These are phyloP conservation scores for Backusella parvicylindrica DNA, from an alignment of 192 early-diverging fungal genomes.

Conservation along the genomic window DNA sequence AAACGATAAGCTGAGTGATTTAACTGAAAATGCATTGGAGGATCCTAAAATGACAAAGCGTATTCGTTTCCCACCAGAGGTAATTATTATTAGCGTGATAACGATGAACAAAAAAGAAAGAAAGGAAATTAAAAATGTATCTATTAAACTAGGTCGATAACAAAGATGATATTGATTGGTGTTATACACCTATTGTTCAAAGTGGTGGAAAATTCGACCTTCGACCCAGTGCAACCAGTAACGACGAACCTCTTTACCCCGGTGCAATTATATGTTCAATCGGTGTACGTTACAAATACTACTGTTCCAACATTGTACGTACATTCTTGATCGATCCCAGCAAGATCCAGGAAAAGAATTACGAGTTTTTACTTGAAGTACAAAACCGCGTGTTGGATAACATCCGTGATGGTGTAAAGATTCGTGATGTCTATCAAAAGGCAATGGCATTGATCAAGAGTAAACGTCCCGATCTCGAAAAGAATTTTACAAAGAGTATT, in stretches of 20 bases:
- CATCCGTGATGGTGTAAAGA: constrained; percentile 71
- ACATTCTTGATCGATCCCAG: constrained; percentile 93
- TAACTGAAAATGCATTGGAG: constrained; percentile 64
- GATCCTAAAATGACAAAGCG: constrained; percentile 62
- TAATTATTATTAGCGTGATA: constrained; percentile 29
- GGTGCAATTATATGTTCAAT: constrained; percentile 92
- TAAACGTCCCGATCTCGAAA: constrained; percentile 82
- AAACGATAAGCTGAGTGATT: constrained; percentile 76
- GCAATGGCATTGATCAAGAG: constrained; percentile 66
- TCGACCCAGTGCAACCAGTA: constrained; percentile 72
- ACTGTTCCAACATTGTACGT: constrained; percentile 91
- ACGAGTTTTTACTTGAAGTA: constrained; percentile 84
- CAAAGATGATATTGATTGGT: constrained; percentile 78
- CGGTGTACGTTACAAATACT: constrained; percentile 91
- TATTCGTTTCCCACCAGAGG: constrained; percentile 66
- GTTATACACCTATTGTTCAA: constrained; percentile 92
- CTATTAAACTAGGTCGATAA: constrained; percentile 54
- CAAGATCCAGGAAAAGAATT: constrained; percentile 89
- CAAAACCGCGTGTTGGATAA: constrained; percentile 70
- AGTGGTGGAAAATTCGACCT: constrained; percentile 94
- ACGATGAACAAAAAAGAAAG: not conserved
- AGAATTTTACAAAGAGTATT: constrained; percentile 82
- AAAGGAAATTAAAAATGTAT: not conserved
- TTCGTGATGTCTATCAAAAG: constrained; percentile 74
- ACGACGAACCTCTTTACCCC: constrained; percentile 71